Evolutionary conservation across 1,284 basidiomycete species (phyloP).

Genomic region (Cryptococcus sp.): DNA sequence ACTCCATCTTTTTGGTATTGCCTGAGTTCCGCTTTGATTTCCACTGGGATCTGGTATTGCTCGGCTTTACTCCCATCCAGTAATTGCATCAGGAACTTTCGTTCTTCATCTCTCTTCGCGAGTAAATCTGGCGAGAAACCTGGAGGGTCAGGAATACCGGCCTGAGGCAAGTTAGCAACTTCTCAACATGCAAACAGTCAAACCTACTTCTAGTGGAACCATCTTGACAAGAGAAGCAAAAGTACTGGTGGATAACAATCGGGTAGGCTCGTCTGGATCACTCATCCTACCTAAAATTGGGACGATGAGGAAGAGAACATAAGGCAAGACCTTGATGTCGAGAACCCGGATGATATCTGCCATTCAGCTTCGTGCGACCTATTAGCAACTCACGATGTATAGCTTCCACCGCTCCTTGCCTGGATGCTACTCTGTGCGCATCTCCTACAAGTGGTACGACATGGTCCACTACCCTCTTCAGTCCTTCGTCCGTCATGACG

Average conservation of each 20-base stretch:
- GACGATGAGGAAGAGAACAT: conserved; percentile 95
- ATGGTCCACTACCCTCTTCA: conserved; percentile 81
- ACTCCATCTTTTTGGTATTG: conserved; percentile 99
- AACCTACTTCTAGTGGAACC: conserved; percentile 85
- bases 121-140: conserved; percentile 89
- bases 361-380: background rate
- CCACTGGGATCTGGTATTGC: conserved; percentile 79
- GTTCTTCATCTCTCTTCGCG: conserved; percentile 77
- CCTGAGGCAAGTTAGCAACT: conserved; percentile 50
- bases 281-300: conserved; percentile 97
- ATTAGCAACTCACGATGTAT: conserved; percentile 70
- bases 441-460: conserved; percentile 84
- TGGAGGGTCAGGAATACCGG: conserved; percentile 89
- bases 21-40: conserved; percentile 88
- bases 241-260: conserved; percentile 89
- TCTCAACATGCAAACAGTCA: background rate
- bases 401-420: conserved; percentile 86
- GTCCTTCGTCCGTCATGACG: conserved; percentile 75
- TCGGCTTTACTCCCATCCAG: conserved; percentile 93
- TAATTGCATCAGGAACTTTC: conserved; percentile 88
- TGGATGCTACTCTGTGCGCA: conserved; percentile 65
- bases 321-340: conserved; percentile 91
- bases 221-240: conserved; percentile 99
- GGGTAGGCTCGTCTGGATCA: conserved; percentile 84
- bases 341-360: conserved; percentile 85